Conservation (phyloP, 2,329 filamentous ascomycete species). For the Trichoderma semiorbis region DNA sequence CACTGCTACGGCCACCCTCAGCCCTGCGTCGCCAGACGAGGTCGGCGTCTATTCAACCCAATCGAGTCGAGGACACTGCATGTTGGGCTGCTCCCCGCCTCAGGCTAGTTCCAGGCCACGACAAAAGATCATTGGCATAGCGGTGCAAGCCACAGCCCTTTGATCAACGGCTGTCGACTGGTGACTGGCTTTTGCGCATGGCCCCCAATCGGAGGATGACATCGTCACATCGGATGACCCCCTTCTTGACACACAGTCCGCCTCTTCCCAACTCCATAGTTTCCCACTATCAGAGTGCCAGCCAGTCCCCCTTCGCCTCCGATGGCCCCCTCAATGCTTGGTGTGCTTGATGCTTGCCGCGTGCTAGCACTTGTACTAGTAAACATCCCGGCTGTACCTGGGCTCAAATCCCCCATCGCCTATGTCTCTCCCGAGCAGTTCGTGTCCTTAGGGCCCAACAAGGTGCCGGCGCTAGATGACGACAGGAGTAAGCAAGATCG, state of each 20-base stretch:
- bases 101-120: not conserved
- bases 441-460: not conserved
- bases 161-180: conserved; percentile 29
- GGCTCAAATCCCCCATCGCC: not conserved
- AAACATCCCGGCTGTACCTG: not conserved
- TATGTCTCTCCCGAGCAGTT: conserved; percentile 2
- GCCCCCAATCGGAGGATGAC: conserved; percentile 32
- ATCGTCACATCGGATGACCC: conserved; percentile 20
- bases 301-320: not conserved
- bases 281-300: not conserved
- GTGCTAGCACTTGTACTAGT: not conserved
- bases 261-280: not conserved
- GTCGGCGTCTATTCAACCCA: conserved; percentile 33
- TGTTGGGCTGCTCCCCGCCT: not conserved
- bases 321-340: not conserved
- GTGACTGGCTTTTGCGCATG: conserved; percentile 21
- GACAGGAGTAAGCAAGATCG: conserved; percentile 12
- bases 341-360: not conserved
- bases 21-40: conserved; percentile 14
- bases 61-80: conserved; percentile 22
- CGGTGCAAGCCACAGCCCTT: conserved; percentile 19
- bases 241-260: not conserved
- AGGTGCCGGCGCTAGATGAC: conserved; percentile 16
- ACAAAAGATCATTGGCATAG: conserved; percentile 32
- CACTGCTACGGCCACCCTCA: conserved; percentile 16